Evolutionary conservation across 257 asterid genomes (phyloP), one percentile per base, ranked within the genome.

Genomic region (Cynanchum wilfordii): DNA sequence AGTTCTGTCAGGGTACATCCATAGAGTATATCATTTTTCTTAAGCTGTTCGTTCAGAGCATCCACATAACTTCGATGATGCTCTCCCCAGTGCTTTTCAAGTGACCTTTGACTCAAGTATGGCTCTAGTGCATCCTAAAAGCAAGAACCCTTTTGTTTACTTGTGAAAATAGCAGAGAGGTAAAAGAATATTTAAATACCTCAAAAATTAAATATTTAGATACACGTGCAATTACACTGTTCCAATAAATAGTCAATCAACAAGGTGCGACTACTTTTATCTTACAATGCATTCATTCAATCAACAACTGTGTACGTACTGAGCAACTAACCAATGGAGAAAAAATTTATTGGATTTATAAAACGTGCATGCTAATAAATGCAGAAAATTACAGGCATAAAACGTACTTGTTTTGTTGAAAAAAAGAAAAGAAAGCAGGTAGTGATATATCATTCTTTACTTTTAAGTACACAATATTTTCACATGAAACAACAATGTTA

Each of bases 1-100:
- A 94, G 97, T 87, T 94, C 96, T 20, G 86, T 89, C 80, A 94
- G 40, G 20, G 96, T 94, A 75, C 75, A 83, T 72, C 97, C 96
- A 76, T 89, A 94, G 67, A 89, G 87, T 42, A 75, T 16, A 64
- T 87, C 96, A 76, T 86, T 76, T 82, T 94, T 88, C 68, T 54
- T 89, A 19, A 94, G 90, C 70, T 94, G 98, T 78, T 86, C 89
- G 84, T 91, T 94, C 66, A 93, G 88, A 72, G 93, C 85, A 80
- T 93, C 96, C 69, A 91, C 90, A 29, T 91, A 87, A 80, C 83
- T 78, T 58, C 91, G 90, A 79, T 93, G 96, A 78, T 93, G 97
- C 75, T 80, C 90, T 30, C 97, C 96, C 98, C 98, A 94, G 72
- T 91, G 97, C 70, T 83, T 81, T 82, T 94, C 97, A 25, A 94